A percentile compares a stretch with the other conserved stretches of the same genome.
These are phyloP conservation scores for Leucogyrophana mollusca DNA, from an alignment of 768 basidiomycete species.

Conservation along the genomic window DNA sequence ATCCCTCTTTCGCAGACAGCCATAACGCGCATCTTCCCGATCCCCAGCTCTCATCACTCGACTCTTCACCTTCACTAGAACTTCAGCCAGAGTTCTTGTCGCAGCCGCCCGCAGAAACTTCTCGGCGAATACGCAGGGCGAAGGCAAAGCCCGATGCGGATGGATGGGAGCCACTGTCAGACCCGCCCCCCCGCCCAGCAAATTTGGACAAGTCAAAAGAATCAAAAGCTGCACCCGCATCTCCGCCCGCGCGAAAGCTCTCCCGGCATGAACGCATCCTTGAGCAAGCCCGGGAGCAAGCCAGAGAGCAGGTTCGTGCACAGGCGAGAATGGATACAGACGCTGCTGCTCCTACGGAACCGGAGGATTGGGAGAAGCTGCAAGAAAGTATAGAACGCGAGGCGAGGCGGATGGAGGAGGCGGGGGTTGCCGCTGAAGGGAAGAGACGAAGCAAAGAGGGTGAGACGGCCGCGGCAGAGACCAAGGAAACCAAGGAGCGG, in stretches of 20 bases:
- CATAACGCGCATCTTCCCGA: background rate
- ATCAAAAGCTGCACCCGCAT: background rate
- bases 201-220: background rate
- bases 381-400: slow-evolving; percentile 20
- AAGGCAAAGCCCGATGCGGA: background rate
- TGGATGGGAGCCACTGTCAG: slow-evolving; percentile 27
- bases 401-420: background rate
- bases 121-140: too few relatives aligned
- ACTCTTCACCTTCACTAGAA: too few relatives aligned
- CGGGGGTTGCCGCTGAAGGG: background rate
- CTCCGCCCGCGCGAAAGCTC: slow-evolving; percentile 1
- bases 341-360: background rate
- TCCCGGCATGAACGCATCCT: slow-evolving; percentile 6
- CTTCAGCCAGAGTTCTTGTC: too few relatives aligned
- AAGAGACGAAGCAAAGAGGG: background rate
- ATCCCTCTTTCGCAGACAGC: slow-evolving; percentile 25
- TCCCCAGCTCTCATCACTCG: background rate
- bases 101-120: too few relatives aligned
- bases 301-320: slow-evolving; percentile 1
- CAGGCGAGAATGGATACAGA: background rate
- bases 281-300: slow-evolving; percentile 6
- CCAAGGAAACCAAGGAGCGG: slow-evolving; percentile 3
- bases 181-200: slow-evolving; percentile 7
- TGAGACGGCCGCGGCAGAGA: background rate
- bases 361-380: slow-evolving; percentile 12